Base-by-base conservation (phyloP, 192 early-diverging fungal species). In the Podila epigama region DNA sequence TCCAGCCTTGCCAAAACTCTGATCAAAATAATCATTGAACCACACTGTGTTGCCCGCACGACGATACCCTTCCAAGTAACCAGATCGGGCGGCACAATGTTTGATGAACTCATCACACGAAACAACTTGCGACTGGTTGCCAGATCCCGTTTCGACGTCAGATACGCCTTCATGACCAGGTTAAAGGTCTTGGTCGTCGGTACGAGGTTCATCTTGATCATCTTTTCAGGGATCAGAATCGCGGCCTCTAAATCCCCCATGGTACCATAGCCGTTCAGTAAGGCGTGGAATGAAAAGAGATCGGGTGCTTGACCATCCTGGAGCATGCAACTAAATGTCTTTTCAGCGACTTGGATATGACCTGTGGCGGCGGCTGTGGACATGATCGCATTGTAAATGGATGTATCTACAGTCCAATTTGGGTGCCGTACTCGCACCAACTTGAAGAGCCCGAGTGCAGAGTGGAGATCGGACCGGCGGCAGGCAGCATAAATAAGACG, bases 161-260 rank as follows among this genome's bases (percentile, higher is more conserved):
- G 57, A 29, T 75, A 69, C 27, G 70, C 70, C 33, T 72, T 69
- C 66, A 81, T 81, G 13, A 75, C 48, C 51, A 73, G 32, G 41
- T 81, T 81, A 36, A 81, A 81, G 20, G 79, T 81, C 52, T 51
- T 69, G 44, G 70, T 75, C 3, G 60, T 73, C 28, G 79, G 79
- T 1, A n/a, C 36, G 13, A 81, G 37, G 15, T 69, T 73, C 9
- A 58, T 62, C 25, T 75, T 75, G n/a, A 81, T 29, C 79, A 81
- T 81, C 52, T 62, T 58, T 28, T 68, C 55, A 8, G 73, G 66
- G 10, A 68, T 59, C 66, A 64, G 22, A 13, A 68, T 28, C 1
- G 73, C 73, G 1, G 65, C 73, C 15, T 63, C 56, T 11, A 77
- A 60, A 56, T 77, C 61, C 27, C 63, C 58, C 28, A 51, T 29